phyloP scores from a whole-genome alignment of 352 stramenopile genomes.

The Aphanomyces stellatus region DNA sequence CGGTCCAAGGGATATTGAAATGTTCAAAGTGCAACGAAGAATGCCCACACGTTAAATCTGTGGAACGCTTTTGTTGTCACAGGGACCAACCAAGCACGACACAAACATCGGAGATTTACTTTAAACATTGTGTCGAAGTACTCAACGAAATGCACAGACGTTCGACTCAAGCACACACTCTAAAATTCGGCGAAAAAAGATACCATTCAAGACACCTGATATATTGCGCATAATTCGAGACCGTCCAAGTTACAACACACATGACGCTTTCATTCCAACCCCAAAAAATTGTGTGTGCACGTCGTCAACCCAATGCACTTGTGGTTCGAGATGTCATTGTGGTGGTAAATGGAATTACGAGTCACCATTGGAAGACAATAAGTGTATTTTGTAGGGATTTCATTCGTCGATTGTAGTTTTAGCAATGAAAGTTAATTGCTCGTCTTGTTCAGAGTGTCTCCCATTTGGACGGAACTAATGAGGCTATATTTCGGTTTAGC shows the following conservation, averaged over 20 bases:
- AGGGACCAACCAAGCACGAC: no score
- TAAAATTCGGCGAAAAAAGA: neutral
- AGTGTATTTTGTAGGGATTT: neutral
- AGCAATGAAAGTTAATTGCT: neutral
- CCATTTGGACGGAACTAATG: neutral
- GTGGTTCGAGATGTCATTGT: neutral
- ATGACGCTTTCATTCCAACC: neutral
- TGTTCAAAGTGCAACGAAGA: no score
- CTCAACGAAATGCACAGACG: neutral
- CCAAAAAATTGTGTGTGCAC: neutral
- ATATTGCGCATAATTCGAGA: neutral
- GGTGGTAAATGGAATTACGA: neutral
- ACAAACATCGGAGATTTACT: no score
- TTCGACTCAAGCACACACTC: neutral
- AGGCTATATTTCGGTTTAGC: neutral
- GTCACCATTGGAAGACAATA: neutral
- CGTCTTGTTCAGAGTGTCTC: neutral
- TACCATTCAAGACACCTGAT: neutral
- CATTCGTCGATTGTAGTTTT: neutral
- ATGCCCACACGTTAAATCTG: no score
- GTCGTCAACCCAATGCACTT: neutral
- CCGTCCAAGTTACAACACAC: neutral
- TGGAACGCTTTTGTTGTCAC: no score
- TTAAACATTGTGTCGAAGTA: neutral
- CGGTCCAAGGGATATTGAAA: no score